Evolutionary conservation across 2,329 filamentous ascomycete genomes (phyloP).

Genomic region (Penicillium hesseltinei): DNA sequence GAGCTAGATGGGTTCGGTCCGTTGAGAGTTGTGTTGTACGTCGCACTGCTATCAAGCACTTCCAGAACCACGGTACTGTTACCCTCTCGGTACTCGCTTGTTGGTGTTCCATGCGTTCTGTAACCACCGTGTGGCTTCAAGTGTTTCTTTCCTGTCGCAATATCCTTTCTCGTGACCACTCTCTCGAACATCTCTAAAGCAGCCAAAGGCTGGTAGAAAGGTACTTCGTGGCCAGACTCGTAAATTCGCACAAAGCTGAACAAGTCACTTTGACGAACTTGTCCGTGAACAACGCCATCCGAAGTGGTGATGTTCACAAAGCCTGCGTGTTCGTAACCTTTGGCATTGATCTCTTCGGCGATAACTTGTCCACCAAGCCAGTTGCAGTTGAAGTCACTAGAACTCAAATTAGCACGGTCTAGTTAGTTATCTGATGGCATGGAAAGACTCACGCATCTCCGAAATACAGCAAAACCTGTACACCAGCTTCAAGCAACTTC

Average conservation of each 20-base stretch:
- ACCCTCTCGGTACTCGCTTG: constrained; percentile 1
- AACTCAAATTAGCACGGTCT: background rate
- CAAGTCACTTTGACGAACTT: constrained; percentile 1
- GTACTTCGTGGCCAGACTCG: background rate
- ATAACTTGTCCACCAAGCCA: constrained; percentile 3
- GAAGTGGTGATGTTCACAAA: constrained; percentile 1
- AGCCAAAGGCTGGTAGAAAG: constrained; percentile 1
- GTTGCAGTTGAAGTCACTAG: background rate
- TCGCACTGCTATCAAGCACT: background rate
- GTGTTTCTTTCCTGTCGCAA: background rate
- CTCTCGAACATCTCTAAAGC: background rate
- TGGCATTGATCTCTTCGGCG: background rate
- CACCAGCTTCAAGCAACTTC: background rate
- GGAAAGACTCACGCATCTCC: background rate
- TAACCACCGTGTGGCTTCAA: background rate
- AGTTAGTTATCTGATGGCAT: background rate
- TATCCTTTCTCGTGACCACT: background rate
- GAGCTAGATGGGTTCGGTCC: background rate
- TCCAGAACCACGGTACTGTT: background rate
- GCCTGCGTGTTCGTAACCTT: background rate
- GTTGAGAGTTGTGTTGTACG: constrained; percentile 1
- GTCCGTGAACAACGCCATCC: background rate
- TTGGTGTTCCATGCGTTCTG: background rate
- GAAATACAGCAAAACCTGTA: constrained; percentile 1
- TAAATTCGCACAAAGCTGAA: constrained; percentile 2